A percentile compares a stretch with the other conserved stretches of the same genome.
Conservation (phyloP, 164 flowering plant species). For the Tinospora cordifolia region DNA sequence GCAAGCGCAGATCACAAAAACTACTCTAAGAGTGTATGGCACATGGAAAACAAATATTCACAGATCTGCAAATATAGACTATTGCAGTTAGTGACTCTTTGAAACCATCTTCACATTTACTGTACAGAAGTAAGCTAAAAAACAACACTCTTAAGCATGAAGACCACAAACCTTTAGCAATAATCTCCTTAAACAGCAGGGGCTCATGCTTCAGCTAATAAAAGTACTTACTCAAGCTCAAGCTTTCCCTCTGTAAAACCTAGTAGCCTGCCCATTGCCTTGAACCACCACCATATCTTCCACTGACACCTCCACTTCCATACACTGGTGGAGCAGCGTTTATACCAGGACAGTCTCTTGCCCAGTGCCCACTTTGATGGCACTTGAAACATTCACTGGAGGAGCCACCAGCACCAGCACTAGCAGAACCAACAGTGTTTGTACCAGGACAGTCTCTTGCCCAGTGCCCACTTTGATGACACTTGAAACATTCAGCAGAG, state of each 20-base stretch:
- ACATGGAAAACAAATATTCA: background rate
- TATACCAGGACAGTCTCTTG: slow-evolving; percentile 56
- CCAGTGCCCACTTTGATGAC: slow-evolving; percentile 76
- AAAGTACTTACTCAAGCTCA: background rate
- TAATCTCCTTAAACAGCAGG: background rate
- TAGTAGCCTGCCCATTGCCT: slow-evolving; percentile 29
- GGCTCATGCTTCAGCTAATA: background rate
- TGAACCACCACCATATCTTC: slow-evolving; percentile 28
- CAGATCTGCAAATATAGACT: background rate
- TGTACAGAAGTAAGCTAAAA: background rate
- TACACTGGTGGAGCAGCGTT: slow-evolving; percentile 28
- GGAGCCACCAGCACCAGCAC: slow-evolving; percentile 23
- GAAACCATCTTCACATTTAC: background rate
- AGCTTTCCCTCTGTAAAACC: background rate
- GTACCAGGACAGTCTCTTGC: slow-evolving; percentile 61
- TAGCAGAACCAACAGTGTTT: slow-evolving; percentile 43
- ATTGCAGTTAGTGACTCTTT: background rate
- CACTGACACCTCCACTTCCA: slow-evolving; percentile 27
- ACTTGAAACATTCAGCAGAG: slow-evolving; percentile 54
- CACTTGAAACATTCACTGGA: slow-evolving; percentile 64
- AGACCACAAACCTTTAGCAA: background rate
- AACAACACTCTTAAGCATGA: background rate
- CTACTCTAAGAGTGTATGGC: background rate
- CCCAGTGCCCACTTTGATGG: slow-evolving; percentile 76
- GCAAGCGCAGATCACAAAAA: background rate